Conservation (phyloP, 306 rosid genomes). For the Castanea mollissima region DNA sequence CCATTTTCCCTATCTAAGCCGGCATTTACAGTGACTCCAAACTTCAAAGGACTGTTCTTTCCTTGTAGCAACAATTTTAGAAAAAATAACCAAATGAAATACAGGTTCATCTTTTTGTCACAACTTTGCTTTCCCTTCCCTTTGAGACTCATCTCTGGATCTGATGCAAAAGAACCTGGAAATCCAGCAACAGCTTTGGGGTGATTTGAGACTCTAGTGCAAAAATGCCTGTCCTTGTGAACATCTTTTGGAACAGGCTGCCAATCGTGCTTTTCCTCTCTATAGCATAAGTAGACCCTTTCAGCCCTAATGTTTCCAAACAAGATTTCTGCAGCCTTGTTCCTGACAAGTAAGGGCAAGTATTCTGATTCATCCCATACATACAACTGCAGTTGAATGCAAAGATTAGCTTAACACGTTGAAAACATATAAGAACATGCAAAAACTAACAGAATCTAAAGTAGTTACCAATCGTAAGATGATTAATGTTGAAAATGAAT, state of each 20-base stretch:
- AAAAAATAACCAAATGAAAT: conserved; percentile 62
- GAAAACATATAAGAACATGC: neutral
- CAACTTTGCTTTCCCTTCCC: conserved; percentile 21
- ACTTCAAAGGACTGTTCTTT: conserved; percentile 60
- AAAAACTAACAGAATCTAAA: neutral
- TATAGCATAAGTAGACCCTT: conserved; percentile 45
- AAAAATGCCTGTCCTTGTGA: conserved; percentile 4
- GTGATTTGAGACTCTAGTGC: conserved; percentile 1
- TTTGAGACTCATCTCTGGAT: conserved; percentile 18
- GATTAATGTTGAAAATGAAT: neutral
- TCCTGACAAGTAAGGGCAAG: conserved; percentile 62
- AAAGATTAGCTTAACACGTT: conserved; percentile 8
- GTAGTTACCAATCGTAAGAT: neutral
- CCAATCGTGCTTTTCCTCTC: conserved; percentile 24
- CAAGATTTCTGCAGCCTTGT: conserved; percentile 74
- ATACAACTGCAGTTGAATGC: conserved; percentile 50
- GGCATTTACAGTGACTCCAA: conserved; percentile 53
- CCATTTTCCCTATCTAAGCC: conserved; percentile 54
- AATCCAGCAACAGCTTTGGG: conserved; percentile 20
- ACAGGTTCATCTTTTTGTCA: conserved; percentile 30
- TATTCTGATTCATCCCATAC: conserved; percentile 75
- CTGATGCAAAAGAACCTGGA: conserved; percentile 25
- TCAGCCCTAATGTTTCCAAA: conserved; percentile 82
- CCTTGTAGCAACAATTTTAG: conserved; percentile 67
- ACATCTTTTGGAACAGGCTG: conserved; percentile 14